Evolutionary conservation across 495 filamentous ascomycete species (phyloP), one percentile per base, ranked within the genome.

Genomic region (Penicillium nucicola): DNA sequence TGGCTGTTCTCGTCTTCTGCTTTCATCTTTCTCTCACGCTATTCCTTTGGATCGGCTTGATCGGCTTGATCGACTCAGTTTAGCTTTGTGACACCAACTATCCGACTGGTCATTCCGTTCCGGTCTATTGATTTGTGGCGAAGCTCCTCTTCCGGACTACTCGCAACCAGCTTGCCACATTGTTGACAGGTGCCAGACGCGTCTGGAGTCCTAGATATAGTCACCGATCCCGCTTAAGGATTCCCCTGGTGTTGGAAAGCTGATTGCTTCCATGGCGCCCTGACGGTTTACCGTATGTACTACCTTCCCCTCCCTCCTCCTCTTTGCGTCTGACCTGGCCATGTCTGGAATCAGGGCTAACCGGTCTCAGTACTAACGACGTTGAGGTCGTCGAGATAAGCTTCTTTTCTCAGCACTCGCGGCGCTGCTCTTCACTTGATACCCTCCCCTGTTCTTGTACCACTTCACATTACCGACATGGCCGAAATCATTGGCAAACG

Each of bases 401-500:
- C 56, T 53, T 38, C 36, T 15, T 57, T 56, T 50, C 45, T 55
- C 34, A 42, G 57, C 45, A 44, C 42, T 48, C 15, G 39, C 51
- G 48, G 42, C 43, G 55, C 50, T 36, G 48, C n/a, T 45, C 22
- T 39, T 38, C 32, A 43, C 48, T 45, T 47, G 51, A 28, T 18
- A 32, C 30, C 44, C 36, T 18, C 44, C 44, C 51, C 28, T 42
- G 39, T 42, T 46, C 45, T 36, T 40, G 28, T 51, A 18, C 18
- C 25, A 32, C 30, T 25, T 34, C 17, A 37, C n/a, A 17, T 7
- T 41, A 28, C 41, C 62, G 60, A 62, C 56, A 77, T 77, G 73
- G 67, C 71, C 45, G 70, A 74, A 38, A 53, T 52, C 50, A 48
- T 60, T 45, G 61, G 49, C 44, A 70, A 66, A 57, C 72, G 67